Base-by-base conservation (phyloP, 306 rosid species). In the Quercus bicolor region DNA sequence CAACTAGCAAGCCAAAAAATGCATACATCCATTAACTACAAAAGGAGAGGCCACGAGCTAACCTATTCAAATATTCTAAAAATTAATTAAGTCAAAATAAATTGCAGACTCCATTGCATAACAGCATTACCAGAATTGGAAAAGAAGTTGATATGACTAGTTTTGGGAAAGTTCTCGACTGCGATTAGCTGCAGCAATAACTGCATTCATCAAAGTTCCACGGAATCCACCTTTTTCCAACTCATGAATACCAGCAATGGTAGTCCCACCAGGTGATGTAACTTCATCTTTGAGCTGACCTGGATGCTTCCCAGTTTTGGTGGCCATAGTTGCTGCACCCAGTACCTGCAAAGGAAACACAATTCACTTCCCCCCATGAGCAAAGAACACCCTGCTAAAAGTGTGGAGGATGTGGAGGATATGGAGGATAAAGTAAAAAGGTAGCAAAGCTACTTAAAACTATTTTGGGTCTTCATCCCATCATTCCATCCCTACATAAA, bases 161-260 rank as follows among this genome's bases (percentile, higher is more conserved):
- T 77, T 72, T 54, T 79, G 81, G 3, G 93, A 81, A 79, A 92
- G 89, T 78, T 94, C 97, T 54, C 82, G 77, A 85, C 98, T 84
- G 62, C 92, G 93, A 82, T 85, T 94, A 11, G 97, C 82, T 60
- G 93, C 91, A 43, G 97, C 93, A 74, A 89, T 89, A 19, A 94
- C 97, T 10, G 97, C 98, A 72, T 94, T 92, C 97, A 93, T 95
- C 37, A 93, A 87, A 68, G 72, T 81, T 75, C 98, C 98, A n/a
- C 98, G 99, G 77, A 96, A 89, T 28, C 98, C 96, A 15, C 92
- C 99, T 70, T 86, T 93, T 81, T 95, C 98, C 83, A 95, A 82
- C 79, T 91, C 98, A 70, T 95, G 98, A 83, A 93, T 59, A 19
- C 99, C 97, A 6, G 96, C 60, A 75, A 95, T 93, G 24, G 99